These are phyloP conservation scores for Pichia sp. DNA, from an alignment of 1,139 yeast genomes.

Conservation along the genomic window DNA sequence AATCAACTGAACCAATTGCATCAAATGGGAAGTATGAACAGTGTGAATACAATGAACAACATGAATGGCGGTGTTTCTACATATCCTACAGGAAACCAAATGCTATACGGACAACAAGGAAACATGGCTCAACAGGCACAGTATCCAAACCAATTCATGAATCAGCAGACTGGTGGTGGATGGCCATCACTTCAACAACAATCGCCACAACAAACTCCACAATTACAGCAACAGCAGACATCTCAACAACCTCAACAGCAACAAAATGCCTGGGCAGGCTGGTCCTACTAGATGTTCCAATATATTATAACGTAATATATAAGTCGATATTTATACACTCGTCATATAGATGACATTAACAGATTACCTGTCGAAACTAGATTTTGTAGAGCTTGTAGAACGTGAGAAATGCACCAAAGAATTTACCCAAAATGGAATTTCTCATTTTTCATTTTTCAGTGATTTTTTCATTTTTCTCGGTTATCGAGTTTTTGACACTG, in stretches of 20 bases:
- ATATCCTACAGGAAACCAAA: neutral
- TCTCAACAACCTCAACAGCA: too few species aligned
- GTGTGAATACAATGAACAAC: neutral
- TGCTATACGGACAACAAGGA: constrained; percentile 1
- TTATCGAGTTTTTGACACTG: neutral
- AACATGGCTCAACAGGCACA: constrained; percentile 6
- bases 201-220: constrained; percentile 17
- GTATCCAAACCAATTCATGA: constrained; percentile 5
- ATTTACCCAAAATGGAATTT: neutral
- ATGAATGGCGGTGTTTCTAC: neutral
- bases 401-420: too few species aligned
- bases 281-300: constrained; percentile 13
- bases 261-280: constrained; percentile 14
- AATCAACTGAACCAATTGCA: constrained; percentile 10
- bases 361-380: too few species aligned
- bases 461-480: neutral
- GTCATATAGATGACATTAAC: too few species aligned
- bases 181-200: constrained; percentile 15
- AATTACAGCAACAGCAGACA: constrained; percentile 13
- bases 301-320: too few species aligned
- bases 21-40: constrained; percentile 4
- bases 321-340: too few species aligned
- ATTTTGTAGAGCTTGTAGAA: too few species aligned
- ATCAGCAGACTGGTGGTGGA: constrained; percentile 13
- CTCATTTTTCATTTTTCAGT: neutral